A percentile compares a stretch with the other conserved stretches of the same genome.
Evolutionary conservation across 257 asterid species (phyloP).

Genomic region (Euphrasia confusa): DNA sequence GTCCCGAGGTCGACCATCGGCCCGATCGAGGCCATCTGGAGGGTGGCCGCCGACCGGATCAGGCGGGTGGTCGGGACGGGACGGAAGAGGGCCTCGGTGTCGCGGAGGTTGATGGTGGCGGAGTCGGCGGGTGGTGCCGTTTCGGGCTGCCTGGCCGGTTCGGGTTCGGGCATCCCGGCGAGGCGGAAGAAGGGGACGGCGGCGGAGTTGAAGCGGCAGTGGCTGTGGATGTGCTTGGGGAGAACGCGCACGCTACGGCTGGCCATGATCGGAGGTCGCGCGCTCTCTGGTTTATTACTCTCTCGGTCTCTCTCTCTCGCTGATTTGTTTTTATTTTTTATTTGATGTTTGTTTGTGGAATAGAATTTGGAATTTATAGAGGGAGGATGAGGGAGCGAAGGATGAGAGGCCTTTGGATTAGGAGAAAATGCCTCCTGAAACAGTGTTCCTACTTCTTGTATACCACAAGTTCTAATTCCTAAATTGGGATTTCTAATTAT

Average conservation of each 20-base stretch:
- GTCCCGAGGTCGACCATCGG: conserved; percentile 52
- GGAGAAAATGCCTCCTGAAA: too few relatives aligned
- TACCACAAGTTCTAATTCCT: too few relatives aligned
- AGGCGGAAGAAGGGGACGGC: conserved; percentile 29
- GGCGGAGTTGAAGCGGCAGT: conserved; percentile 39
- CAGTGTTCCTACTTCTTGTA: too few relatives aligned
- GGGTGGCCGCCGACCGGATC: conserved; percentile 40
- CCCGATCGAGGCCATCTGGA: conserved; percentile 37
- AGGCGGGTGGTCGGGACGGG: conserved; percentile 41
- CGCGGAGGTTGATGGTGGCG: conserved; percentile 17
- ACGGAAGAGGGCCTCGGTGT: conserved; percentile 37
- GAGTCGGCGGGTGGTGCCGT: background rate
- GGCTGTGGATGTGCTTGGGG: conserved; percentile 33
- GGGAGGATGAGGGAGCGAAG: background rate
- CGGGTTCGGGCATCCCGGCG: conserved; percentile 19
- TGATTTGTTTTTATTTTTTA: background rate
- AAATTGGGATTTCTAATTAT: too few relatives aligned
- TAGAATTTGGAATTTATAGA: background rate
- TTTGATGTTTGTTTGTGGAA: background rate
- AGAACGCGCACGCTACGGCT: conserved; percentile 26
- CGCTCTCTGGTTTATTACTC: background rate
- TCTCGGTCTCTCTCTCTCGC: conserved; percentile 2
- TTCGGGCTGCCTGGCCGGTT: background rate
- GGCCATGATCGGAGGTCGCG: conserved; percentile 32
- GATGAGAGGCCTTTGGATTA: background rate